Evolutionary conservation across 768 basidiomycete genomes (phyloP), one percentile per base, ranked within the genome.

Genomic region (Macrolepiota fuliginosa): DNA sequence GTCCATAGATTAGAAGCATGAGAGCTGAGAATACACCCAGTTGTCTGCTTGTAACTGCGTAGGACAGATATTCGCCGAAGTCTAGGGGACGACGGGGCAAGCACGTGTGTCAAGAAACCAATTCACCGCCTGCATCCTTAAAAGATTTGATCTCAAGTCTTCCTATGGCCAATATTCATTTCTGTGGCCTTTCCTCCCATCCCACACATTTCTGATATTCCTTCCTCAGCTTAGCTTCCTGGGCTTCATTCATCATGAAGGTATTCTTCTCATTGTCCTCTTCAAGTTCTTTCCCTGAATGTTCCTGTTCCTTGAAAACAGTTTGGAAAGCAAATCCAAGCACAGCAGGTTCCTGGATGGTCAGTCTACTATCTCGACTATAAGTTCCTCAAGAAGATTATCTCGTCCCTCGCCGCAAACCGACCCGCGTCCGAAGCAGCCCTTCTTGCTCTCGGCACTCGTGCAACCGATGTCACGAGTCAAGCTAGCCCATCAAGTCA

Each of bases 271-370:
- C 54, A 58, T 19, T 42, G 54, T 54, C 56, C 62, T 32, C 55
- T 37, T 32, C n/a, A 29, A 13, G 37, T n/a, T 12, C 53, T 24
- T 25, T 25, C 37, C 15, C 51, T 29, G 37, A 25, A 55, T 63
- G 39, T 61, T 63, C 65, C 37, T 56, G 51, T 52, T 45, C 52
- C 13, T 49, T n/a, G 71, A 29, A 22, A 36, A n/a, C 51, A 98
- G 96, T 99, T 99, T 75, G 97, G 97, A 68, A 99, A 99, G 81
- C 91, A 94, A 63, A 94, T 99, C 64, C 95, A 94, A 74, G 87
- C 91, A 32, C 91, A 96, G 73, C 94, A 97, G 79, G 88, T 98
- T 58, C 95, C 96, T 55, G 96, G 96, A 78, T 99, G 96, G 96
- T 93, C 92, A 29, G 73, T 81, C 46, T 93, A 92, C 79, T 98